Conservation (phyloP, 1,139 yeast genomes). For the Nakaseomyces kungkrabaensis region DNA sequence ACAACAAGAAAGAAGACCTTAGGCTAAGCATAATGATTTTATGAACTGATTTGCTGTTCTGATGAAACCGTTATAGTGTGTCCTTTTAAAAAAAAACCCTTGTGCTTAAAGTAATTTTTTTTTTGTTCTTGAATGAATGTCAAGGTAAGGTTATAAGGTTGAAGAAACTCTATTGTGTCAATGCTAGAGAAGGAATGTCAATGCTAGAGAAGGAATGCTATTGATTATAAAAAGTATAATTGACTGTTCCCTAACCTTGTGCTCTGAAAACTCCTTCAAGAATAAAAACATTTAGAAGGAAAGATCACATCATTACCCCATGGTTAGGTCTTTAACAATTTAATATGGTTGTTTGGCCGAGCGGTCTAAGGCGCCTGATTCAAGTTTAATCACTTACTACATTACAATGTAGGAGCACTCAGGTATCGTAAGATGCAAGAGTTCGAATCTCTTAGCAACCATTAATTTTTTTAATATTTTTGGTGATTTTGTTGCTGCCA, state of each 20-base stretch:
- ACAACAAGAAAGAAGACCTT: neutral
- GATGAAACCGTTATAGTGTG: too few relatives aligned
- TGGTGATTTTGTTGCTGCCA: too few relatives aligned
- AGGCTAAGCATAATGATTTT: neutral
- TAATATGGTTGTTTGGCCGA: constrained; percentile 24
- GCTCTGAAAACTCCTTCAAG: too few relatives aligned
- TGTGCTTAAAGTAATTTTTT: too few relatives aligned
- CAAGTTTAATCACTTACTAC: constrained; percentile 16
- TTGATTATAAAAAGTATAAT: too few relatives aligned
- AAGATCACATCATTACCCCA: neutral
- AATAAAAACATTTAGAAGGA: neutral
- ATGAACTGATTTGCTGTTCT: neutral
- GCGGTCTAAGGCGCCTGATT: constrained; percentile 28
- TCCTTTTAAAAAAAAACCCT: too few relatives aligned
- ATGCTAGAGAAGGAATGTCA: too few relatives aligned
- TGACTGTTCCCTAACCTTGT: too few relatives aligned
- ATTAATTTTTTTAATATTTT: constrained; percentile 4
- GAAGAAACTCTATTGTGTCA: too few relatives aligned
- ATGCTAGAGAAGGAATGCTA: too few relatives aligned
- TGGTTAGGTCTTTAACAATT: neutral
- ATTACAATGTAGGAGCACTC: constrained; percentile 16
- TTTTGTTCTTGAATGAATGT: too few relatives aligned
- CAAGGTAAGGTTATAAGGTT: too few relatives aligned
- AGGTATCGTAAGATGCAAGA: constrained; percentile 27
- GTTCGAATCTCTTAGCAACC: constrained; percentile 24